phyloP scores from a whole-genome alignment of 2,329 filamentous ascomycete genomes.

The Aureobasidium leucospermi region DNA sequence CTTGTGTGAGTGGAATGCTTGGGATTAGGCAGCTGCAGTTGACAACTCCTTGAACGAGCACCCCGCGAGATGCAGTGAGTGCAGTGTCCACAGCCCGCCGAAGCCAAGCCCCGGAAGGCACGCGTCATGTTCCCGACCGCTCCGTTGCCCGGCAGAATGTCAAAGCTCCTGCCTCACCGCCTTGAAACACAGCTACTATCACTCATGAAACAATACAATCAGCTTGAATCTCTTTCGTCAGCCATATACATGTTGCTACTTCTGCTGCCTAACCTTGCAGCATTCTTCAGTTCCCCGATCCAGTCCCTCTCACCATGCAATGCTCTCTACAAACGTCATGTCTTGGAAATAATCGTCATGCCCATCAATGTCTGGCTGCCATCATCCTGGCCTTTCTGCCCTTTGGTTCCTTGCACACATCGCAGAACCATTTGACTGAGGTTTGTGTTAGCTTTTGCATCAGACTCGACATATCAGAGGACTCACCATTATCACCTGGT shows the following conservation, averaged over 20 bases:
- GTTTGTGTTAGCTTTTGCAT: neutral
- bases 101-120: conserved; percentile 12
- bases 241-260: neutral
- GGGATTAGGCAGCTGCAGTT: neutral
- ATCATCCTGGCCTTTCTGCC: conserved; percentile 8
- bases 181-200: neutral
- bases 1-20: neutral
- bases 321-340: neutral
- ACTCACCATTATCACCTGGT: conserved; percentile 44
- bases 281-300: neutral
- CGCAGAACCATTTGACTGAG: conserved; percentile 43
- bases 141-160: neutral
- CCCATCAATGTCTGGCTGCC: conserved; percentile 6
- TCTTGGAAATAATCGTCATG: neutral
- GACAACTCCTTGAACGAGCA: neutral
- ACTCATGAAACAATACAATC: neutral
- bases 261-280: neutral
- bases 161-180: neutral
- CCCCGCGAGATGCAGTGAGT: conserved; percentile 7
- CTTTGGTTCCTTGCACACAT: conserved; percentile 34
- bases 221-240: neutral
- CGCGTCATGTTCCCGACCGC: conserved; percentile 3
- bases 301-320: neutral
- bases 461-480: neutral
- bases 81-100: neutral